A percentile compares a stretch with the other conserved stretches of the same genome.
These are phyloP conservation scores for Populus simonii DNA, from an alignment of 345 rosid species.

Conservation along the genomic window DNA sequence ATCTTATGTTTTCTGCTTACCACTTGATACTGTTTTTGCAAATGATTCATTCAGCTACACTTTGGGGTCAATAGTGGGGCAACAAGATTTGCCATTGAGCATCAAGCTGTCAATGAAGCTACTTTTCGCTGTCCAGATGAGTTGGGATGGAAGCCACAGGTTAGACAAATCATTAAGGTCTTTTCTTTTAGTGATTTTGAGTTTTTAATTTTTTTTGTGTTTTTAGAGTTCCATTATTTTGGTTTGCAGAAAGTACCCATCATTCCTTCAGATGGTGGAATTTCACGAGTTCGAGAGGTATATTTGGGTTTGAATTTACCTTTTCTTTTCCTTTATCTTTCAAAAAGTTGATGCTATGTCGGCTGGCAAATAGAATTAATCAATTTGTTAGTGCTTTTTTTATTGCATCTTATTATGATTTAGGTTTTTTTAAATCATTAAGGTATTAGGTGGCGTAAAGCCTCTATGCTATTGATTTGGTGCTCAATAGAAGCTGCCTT, in stretches of 20 bases:
- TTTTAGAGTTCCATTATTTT: slow-evolving; percentile 4
- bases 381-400: not conserved
- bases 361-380: not conserved
- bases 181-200: not conserved
- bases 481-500: not conserved
- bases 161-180: slow-evolving; percentile 21
- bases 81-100: slow-evolving; percentile 77
- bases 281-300: slow-evolving; percentile 74
- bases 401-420: not conserved
- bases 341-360: not conserved
- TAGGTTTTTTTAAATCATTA: not conserved
- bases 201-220: not conserved
- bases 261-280: slow-evolving; percentile 73
- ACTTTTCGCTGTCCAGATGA: slow-evolving; percentile 96
- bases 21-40: not conserved
- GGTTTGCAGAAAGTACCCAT: slow-evolving; percentile 75
- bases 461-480: no score
- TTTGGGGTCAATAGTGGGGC: slow-evolving; percentile 97
- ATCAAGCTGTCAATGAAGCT: slow-evolving; percentile 96
- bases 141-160: slow-evolving; percentile 99
- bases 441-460: not conserved
- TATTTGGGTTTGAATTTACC: not conserved
- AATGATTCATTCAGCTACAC: slow-evolving; percentile 14
- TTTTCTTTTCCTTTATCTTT: not conserved
- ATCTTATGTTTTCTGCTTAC: not conserved